These are phyloP conservation scores for Metschnikowia continentalis DNA, from an alignment of 805 yeast species.

Conservation along the genomic window DNA sequence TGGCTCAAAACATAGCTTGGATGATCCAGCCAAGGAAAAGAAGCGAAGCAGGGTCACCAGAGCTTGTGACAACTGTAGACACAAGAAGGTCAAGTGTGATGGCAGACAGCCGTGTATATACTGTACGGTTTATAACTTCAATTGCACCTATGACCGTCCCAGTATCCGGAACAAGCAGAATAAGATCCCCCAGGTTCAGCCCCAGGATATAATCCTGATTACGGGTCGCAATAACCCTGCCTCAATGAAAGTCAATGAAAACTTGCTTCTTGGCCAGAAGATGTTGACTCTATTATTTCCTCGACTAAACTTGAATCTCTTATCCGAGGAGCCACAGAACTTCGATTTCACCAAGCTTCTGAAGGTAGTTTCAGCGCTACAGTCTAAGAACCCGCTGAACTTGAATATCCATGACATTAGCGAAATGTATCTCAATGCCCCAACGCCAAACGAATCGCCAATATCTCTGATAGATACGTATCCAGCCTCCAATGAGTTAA, in stretches of 20 bases:
- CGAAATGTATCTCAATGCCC: slow-evolving; percentile 26
- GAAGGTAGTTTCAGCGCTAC: slow-evolving; percentile 20
- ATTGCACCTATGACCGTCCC: slow-evolving; percentile 82
- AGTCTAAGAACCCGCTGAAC: slow-evolving; percentile 16
- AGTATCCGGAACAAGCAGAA: slow-evolving; percentile 48
- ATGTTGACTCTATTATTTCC: slow-evolving; percentile 34
- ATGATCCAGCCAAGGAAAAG: slow-evolving; percentile 5
- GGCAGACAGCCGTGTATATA: slow-evolving; percentile 76
- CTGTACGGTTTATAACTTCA: slow-evolving; percentile 83
- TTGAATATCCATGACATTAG: slow-evolving; percentile 24
- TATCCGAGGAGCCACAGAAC: slow-evolving; percentile 26
- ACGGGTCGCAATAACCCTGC: slow-evolving; percentile 15
- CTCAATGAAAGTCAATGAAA: slow-evolving; percentile 12
- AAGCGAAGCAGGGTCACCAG: slow-evolving; percentile 65
- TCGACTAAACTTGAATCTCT: slow-evolving; percentile 29
- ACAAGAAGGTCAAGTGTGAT: slow-evolving; percentile 75
- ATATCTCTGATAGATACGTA: slow-evolving; percentile 7
- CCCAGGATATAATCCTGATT: slow-evolving; percentile 16
- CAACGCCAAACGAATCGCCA: slow-evolving; percentile 20
- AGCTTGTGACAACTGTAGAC: slow-evolving; percentile 74
- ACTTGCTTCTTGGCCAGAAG: slow-evolving; percentile 29
- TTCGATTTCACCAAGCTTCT: slow-evolving; percentile 36
- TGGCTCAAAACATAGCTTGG: neutral
- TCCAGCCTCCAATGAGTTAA: slow-evolving; percentile 22
- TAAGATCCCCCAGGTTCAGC: slow-evolving; percentile 14